Conservation (phyloP, 1,284 basidiomycete species). For the Boletus hoseneyae region DNA sequence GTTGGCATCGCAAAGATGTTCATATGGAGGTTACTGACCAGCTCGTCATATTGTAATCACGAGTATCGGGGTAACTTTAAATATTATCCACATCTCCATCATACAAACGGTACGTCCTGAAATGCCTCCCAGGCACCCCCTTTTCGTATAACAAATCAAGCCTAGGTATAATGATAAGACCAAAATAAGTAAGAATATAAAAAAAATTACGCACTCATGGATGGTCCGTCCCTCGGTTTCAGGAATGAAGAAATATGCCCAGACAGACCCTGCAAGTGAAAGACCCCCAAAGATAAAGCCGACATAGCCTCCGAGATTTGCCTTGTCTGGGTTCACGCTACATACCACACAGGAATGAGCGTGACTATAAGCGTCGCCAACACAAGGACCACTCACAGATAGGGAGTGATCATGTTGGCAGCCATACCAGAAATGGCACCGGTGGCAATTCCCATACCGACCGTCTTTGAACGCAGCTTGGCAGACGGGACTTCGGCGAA, state of each 20-base stretch:
- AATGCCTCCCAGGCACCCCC: constrained; percentile 22
- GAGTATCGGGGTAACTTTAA: constrained; percentile 19
- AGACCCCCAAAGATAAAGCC: no score
- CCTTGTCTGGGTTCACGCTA: constrained; percentile 30
- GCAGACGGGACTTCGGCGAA: constrained; percentile 13
- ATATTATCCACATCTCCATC: neutral
- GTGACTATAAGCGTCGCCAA: neutral
- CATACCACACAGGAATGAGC: no score
- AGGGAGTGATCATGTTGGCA: constrained; percentile 4
- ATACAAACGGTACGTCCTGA: constrained; percentile 18
- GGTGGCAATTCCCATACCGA: constrained; percentile 26
- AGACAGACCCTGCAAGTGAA: no score
- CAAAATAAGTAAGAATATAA: no score
- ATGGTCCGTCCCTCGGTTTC: constrained; percentile 30
- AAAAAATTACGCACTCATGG: constrained; percentile 22
- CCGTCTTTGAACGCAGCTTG: constrained; percentile 31
- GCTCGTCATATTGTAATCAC: no score
- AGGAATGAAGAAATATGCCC: constrained; percentile 22
- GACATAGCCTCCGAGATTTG: constrained; percentile 6
- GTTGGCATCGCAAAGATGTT: no score
- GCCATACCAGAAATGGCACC: constrained; percentile 27
- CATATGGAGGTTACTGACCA: no score
- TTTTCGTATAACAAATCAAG: constrained; percentile 27
- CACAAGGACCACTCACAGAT: constrained; percentile 18
- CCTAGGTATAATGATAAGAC: constrained; percentile 3